Percentiles rank a stretch among this genome's conserved stretches.
Conservation (phyloP, 805 yeast species). For the Starmerella apis region DNA sequence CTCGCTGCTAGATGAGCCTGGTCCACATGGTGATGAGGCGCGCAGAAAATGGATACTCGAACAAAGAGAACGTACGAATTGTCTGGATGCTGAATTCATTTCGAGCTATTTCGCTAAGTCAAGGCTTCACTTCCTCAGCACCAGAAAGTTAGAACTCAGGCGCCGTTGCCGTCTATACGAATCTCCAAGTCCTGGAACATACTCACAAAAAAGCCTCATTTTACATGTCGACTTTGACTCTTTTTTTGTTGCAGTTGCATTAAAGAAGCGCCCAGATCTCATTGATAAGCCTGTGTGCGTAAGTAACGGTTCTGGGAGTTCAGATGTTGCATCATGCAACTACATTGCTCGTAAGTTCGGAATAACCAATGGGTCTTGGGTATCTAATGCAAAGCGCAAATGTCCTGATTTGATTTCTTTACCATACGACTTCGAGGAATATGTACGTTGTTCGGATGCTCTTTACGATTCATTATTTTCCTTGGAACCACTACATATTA, state of each 20-base stretch:
- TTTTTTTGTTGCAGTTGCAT: constrained; percentile 81
- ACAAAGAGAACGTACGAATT: constrained; percentile 21
- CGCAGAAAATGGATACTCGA: constrained; percentile 17
- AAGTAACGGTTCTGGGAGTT: constrained; percentile 37
- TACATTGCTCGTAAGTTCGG: constrained; percentile 76
- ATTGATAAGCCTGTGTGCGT: constrained; percentile 56
- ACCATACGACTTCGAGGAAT: constrained; percentile 63
- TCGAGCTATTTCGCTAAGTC: constrained; percentile 65
- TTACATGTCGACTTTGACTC: constrained; percentile 89
- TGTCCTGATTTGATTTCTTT: constrained; percentile 60
- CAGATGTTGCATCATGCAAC: constrained; percentile 89
- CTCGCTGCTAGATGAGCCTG: constrained; percentile 6
- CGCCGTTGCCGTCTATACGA: constrained; percentile 38
- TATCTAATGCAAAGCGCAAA: constrained; percentile 47
- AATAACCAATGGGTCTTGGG: constrained; percentile 85
- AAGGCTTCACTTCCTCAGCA: constrained; percentile 75
- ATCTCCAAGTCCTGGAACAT: neutral
- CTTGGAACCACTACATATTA: constrained; percentile 38
- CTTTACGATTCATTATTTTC: constrained; percentile 53
- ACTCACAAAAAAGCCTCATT: constrained; percentile 32
- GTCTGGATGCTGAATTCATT: constrained; percentile 69
- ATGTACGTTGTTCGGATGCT: constrained; percentile 52
- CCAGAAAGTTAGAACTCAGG: constrained; percentile 71
- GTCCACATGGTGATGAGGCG: constrained; percentile 15
- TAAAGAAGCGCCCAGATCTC: constrained; percentile 45